These are phyloP conservation scores for Colletotrichum zoysiae DNA, from an alignment of 2,329 filamentous ascomycete genomes.

Conservation along the genomic window DNA sequence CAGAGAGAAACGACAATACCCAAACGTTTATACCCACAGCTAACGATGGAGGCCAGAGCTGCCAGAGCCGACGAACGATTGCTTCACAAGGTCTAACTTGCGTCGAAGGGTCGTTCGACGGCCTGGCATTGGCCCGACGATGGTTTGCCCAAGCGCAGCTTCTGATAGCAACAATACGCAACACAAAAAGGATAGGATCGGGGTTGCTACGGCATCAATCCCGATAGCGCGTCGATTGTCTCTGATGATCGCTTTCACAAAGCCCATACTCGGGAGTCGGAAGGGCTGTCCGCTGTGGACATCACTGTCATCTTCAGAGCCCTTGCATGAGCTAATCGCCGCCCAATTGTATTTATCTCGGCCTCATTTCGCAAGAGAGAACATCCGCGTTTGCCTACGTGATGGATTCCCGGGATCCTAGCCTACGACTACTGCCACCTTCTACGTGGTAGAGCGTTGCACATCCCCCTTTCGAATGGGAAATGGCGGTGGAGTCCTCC, in stretches of 20 bases:
- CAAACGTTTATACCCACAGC: slow-evolving; percentile 3
- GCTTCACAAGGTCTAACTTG: slow-evolving; percentile 14
- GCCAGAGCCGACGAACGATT: slow-evolving; percentile 15
- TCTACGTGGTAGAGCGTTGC: slow-evolving; percentile 3
- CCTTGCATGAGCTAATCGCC: slow-evolving; percentile 21
- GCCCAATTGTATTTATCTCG: slow-evolving; percentile 25
- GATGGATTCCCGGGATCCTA: slow-evolving; percentile 1
- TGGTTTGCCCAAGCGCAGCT: background rate
- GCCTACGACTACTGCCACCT: slow-evolving; percentile 17
- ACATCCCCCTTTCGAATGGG: slow-evolving; percentile 13
- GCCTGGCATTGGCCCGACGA: background rate
- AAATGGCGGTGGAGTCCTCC: slow-evolving; percentile 38
- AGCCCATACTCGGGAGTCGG: slow-evolving; percentile 3
- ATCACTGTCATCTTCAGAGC: slow-evolving; percentile 20
- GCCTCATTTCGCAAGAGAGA: slow-evolving; percentile 30
- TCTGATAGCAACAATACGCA: background rate
- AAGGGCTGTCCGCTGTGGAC: slow-evolving; percentile 8
- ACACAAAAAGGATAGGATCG: background rate
- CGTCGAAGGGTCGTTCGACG: background rate
- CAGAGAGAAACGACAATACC: slow-evolving; percentile 5
- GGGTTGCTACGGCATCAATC: slow-evolving; percentile 1
- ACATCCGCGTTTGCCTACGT: slow-evolving; percentile 12
- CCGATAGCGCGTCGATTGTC: background rate
- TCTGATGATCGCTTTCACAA: slow-evolving; percentile 18
- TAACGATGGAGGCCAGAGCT: slow-evolving; percentile 13